A percentile compares a stretch with the other conserved stretches of the same genome.
Evolutionary conservation across 139 green algal genomes (phyloP).

Genomic region (Tetraselmis striata): DNA sequence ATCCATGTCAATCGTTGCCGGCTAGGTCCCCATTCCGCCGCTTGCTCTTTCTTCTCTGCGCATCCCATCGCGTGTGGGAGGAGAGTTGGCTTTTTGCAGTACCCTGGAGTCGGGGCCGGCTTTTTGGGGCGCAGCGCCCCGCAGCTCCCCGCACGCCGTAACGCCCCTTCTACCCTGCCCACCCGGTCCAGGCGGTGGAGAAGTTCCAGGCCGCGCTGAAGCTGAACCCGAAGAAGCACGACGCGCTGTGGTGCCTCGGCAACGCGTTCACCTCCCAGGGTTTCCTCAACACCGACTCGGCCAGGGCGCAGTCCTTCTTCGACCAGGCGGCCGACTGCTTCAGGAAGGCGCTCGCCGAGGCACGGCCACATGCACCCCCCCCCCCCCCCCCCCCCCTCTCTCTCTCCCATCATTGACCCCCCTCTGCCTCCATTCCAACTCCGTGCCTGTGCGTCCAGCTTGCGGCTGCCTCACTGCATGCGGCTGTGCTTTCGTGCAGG

Average conservation of each 20-base stretch:
- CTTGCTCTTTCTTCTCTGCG: too few species aligned
- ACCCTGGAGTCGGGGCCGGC: too few species aligned
- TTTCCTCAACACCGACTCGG: constrained; percentile 61
- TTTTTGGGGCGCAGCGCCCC: too few species aligned
- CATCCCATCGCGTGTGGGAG: too few species aligned
- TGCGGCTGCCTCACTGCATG: neutral
- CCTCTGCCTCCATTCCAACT: neutral
- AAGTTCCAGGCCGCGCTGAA: constrained; percentile 78
- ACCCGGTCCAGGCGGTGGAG: constrained; percentile 49
- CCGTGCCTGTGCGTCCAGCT: neutral
- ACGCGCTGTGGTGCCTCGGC: constrained; percentile 93
- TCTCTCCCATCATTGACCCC: neutral
- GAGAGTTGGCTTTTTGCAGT: too few species aligned
- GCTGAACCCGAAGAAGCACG: constrained; percentile 63
- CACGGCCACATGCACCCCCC: constrained; percentile 6
- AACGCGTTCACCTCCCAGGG: constrained; percentile 89
- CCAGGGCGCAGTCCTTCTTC: constrained; percentile 69
- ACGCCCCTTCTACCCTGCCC: neutral
- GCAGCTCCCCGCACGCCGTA: too few species aligned
- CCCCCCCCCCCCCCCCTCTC: too few species aligned
- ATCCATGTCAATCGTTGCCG: too few species aligned
- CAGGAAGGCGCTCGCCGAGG: constrained; percentile 51
- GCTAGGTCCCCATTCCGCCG: too few species aligned
- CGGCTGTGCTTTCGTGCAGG: constrained; percentile 34
- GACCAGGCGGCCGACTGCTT: constrained; percentile 74